Percentiles rank a stretch among this genome's conserved stretches.
Evolutionary conservation across 2,329 filamentous ascomycete species (phyloP).

Genomic region (Karstenula rhodostoma): DNA sequence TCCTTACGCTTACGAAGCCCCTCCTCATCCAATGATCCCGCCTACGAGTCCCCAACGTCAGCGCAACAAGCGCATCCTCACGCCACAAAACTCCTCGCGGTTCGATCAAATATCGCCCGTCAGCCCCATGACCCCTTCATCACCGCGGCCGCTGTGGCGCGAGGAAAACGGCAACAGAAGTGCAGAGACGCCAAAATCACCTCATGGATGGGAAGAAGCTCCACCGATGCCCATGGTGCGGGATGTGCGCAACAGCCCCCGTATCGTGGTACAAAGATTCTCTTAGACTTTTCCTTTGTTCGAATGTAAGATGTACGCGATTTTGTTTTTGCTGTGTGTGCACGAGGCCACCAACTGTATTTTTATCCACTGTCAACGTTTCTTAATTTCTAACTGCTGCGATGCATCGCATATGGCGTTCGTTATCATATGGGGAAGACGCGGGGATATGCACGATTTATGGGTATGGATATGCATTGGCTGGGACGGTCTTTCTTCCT

Average conservation of each 20-base stretch:
- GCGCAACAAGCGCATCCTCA: slow-evolving; percentile 28
- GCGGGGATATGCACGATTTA: neutral
- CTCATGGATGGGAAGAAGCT: slow-evolving; percentile 9
- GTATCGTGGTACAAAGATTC: slow-evolving; percentile 18
- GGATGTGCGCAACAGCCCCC: slow-evolving; percentile 22
- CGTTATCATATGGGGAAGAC: neutral
- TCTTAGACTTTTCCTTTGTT: slow-evolving; percentile 5
- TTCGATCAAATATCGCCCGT: slow-evolving; percentile 23
- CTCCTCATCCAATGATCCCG: slow-evolving; percentile 4
- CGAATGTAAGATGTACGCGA: neutral
- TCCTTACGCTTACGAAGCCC: slow-evolving; percentile 7
- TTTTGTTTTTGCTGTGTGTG: slow-evolving; percentile 10
- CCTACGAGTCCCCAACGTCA: slow-evolving; percentile 21
- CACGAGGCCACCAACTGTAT: slow-evolving; percentile 9
- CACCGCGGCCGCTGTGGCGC: slow-evolving; percentile 25
- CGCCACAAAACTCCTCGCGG: slow-evolving; percentile 25
- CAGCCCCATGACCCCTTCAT: slow-evolving; percentile 21
- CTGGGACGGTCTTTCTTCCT: neutral
- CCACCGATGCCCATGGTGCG: slow-evolving; percentile 14
- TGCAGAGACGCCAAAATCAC: neutral
- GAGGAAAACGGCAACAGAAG: slow-evolving; percentile 19
- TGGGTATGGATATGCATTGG: slow-evolving; percentile 3
- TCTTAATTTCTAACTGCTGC: neutral
- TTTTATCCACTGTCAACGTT: neutral
- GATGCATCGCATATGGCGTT: slow-evolving; percentile 3